A percentile compares a stretch with the other conserved stretches of the same genome.
Evolutionary conservation across 2,329 filamentous ascomycete species (phyloP).

Genomic region (Hirsutella minnesotensis): DNA sequence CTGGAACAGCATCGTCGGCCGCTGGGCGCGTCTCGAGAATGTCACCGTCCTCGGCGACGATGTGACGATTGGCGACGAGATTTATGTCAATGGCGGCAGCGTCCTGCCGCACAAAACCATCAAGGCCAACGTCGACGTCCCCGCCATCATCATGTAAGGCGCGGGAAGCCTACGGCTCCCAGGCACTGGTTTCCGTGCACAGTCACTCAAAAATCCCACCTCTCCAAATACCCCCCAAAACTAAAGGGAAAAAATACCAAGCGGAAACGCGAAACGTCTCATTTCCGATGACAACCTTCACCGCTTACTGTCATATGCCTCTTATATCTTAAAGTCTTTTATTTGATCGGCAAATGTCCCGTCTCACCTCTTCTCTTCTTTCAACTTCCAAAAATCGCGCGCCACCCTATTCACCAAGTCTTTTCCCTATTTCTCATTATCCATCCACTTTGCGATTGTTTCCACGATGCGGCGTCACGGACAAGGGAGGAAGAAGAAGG

Average conservation of each 20-base stretch:
- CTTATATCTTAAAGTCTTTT: neutral
- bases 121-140: conserved; percentile 88
- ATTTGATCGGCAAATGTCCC: too few relatives aligned
- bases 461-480: conserved; percentile 7
- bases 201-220: neutral
- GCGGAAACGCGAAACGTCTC: neutral
- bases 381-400: too few relatives aligned
- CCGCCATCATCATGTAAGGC: conserved; percentile 54
- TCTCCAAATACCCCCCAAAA: neutral
- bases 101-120: conserved; percentile 97
- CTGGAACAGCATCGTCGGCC: conserved; percentile 93
- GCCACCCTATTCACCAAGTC: neutral
- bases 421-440: neutral
- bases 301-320: conserved; percentile 1
- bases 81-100: conserved; percentile 95
- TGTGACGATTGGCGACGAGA: conserved; percentile 93
- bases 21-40: conserved; percentile 94
- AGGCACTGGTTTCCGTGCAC: neutral
- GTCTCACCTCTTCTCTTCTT: too few relatives aligned
- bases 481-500: conserved; percentile 1
- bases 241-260: neutral
- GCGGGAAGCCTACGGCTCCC: neutral
- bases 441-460: neutral
- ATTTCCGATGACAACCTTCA: neutral
- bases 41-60: conserved; percentile 97